These are phyloP conservation scores for Tetrahymena malaccensis DNA, from an alignment of 73 alveolate species.

Conservation along the genomic window DNA sequence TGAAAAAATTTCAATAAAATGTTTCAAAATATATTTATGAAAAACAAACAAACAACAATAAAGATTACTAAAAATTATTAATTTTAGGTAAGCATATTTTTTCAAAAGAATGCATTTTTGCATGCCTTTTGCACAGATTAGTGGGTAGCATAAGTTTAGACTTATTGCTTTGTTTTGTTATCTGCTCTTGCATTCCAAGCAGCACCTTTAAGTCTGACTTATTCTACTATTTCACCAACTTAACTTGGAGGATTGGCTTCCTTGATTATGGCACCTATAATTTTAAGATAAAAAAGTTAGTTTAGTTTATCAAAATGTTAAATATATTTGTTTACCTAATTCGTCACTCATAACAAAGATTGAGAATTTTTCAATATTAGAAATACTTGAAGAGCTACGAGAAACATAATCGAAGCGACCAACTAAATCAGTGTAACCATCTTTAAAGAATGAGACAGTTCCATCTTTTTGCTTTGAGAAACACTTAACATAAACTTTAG, in stretches of 20 bases:
- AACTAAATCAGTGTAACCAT: constrained; percentile 92
- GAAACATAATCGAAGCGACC: constrained; percentile 92
- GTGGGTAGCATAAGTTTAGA: not conserved
- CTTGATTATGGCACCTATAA: constrained; percentile 29
- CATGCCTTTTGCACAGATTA: not conserved
- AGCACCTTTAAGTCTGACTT: constrained; percentile 17
- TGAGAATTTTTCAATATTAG: constrained; percentile 71
- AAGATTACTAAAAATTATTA: not conserved
- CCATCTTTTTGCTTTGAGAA: constrained; percentile 55
- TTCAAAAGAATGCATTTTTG: not conserved
- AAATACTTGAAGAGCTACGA: constrained; percentile 56
- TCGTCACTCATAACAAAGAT: constrained; percentile 69
- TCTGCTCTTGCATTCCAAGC: constrained; percentile 29
- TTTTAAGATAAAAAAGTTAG: not conserved
- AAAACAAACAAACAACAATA: not conserved
- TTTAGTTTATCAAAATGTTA: not conserved
- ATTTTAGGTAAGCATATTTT: not conserved
- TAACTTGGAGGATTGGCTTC: constrained; percentile 31
- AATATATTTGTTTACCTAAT: constrained; percentile 71
- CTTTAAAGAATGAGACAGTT: constrained; percentile 71
- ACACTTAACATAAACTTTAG: constrained; percentile 80
- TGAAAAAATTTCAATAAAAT: too few relatives aligned
- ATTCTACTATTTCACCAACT: constrained; percentile 24
- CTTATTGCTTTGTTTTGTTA: not conserved
- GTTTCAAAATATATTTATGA: too few relatives aligned